Percentiles rank a stretch among this genome's conserved stretches.
Evolutionary conservation across 129 eudicot genomes (phyloP).

Genomic region (Artemisia annua): DNA sequence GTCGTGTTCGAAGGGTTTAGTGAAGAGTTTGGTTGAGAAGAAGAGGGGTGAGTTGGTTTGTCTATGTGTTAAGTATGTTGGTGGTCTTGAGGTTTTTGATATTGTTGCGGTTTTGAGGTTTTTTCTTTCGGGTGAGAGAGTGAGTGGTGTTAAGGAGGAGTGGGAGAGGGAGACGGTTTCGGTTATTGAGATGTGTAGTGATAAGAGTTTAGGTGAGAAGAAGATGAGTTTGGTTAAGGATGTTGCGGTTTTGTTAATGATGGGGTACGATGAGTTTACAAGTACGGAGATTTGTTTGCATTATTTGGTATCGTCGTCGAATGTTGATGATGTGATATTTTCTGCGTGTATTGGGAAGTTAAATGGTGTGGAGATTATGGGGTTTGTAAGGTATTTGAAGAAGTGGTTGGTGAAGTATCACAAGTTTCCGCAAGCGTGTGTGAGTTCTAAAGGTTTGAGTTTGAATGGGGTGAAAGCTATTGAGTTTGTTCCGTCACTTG

Average conservation of each 20-base stretch:
- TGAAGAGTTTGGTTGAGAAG: conserved; percentile 55
- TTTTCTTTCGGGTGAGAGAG: conserved; percentile 41
- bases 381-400: conserved; percentile 58
- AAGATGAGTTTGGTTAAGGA: conserved; percentile 47
- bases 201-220: conserved; percentile 31
- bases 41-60: conserved; percentile 57
- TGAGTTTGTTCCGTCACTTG: conserved; percentile 68
- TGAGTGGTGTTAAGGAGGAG: conserved; percentile 59
- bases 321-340: conserved; percentile 73
- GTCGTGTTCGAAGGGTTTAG: conserved; percentile 36
- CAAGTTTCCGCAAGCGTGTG: conserved; percentile 64
- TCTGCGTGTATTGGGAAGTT: conserved; percentile 68
- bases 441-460: conserved; percentile 44
- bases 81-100: conserved; percentile 49
- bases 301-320: conserved; percentile 50
- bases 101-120: conserved; percentile 58
- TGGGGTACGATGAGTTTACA: conserved; percentile 74
- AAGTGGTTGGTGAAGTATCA: conserved; percentile 82
- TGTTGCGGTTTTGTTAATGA: conserved; percentile 61
- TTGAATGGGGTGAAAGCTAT: conserved; percentile 44
- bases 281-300: conserved; percentile 70
- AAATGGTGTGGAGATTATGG: conserved; percentile 59
- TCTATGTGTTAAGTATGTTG: conserved; percentile 57
- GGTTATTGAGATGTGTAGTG: conserved; percentile 53
- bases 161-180: conserved; percentile 64